Evolutionary conservation across 768 basidiomycete genomes (phyloP).

Genomic region (Punctularia strigosozonata): DNA sequence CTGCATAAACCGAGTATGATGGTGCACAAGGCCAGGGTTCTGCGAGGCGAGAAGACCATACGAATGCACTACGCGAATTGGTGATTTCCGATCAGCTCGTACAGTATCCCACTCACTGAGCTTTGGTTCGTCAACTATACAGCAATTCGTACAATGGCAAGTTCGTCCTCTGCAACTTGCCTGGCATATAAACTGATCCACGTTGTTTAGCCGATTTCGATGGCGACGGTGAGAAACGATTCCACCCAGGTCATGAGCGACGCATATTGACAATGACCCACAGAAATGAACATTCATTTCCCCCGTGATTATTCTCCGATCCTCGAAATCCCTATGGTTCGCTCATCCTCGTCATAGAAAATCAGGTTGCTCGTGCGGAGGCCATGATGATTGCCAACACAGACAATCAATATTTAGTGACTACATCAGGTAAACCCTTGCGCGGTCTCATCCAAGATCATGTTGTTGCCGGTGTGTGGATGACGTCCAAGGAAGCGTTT

Average conservation of each 20-base stretch:
- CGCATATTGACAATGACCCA: constrained; percentile 7
- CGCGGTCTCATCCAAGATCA: constrained; percentile 98
- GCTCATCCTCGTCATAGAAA: constrained; percentile 41
- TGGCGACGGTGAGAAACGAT: constrained; percentile 67
- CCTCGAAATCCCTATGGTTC: background rate
- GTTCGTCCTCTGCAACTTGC: constrained; percentile 13
- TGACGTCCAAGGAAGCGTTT: constrained; percentile 93
- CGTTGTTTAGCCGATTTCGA: constrained; percentile 69
- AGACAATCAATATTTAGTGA: constrained; percentile 97
- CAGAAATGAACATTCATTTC: constrained; percentile 99
- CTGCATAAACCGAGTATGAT: constrained; percentile 99
- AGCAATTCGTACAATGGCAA: constrained; percentile 96
- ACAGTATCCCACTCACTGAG: no score
- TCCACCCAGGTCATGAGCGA: background rate
- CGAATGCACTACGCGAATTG: constrained; percentile 99
- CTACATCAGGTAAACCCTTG: constrained; percentile 94
- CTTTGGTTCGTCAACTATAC: no score
- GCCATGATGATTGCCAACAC: constrained; percentile 93
- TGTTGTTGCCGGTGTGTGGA: constrained; percentile 98
- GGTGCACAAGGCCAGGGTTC: constrained; percentile 86
- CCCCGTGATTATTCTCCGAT: constrained; percentile 53
- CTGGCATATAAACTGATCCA: constrained; percentile 5
- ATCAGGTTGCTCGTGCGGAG: constrained; percentile 90
- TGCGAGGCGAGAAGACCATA: constrained; percentile 96
- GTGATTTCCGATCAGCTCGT: constrained; percentile 42